These are phyloP conservation scores for Arthroderma sp. DNA, from an alignment of 2,329 filamentous ascomycete species.

Conservation along the genomic window DNA sequence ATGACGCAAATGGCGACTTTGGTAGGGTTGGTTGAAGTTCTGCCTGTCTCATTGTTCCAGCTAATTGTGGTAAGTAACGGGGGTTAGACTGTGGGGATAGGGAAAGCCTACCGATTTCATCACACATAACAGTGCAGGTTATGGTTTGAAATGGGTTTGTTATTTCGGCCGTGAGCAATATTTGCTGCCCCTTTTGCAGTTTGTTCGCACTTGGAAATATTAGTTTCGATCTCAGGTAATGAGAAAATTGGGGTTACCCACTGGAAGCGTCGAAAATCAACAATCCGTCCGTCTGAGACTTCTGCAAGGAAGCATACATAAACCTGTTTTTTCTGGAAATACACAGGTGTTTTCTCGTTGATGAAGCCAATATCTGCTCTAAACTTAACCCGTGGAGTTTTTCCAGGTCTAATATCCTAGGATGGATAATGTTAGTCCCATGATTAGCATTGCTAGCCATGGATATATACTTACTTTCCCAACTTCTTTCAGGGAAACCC, in stretches of 20 bases:
- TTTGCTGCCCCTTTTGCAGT: slow-evolving; percentile 48
- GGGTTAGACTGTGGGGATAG: slow-evolving; percentile 7
- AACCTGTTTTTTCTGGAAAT: slow-evolving; percentile 53
- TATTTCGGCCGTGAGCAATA: slow-evolving; percentile 49
- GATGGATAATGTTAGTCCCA: neutral
- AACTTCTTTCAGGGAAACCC: slow-evolving; percentile 42
- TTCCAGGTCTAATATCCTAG: slow-evolving; percentile 26
- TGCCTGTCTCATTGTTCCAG: slow-evolving; percentile 45
- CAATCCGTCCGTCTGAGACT: slow-evolving; percentile 53
- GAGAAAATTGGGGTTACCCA: slow-evolving; percentile 19
- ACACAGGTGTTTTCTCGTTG: slow-evolving; percentile 50
- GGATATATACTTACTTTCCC: slow-evolving; percentile 31
- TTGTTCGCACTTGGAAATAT: slow-evolving; percentile 45
- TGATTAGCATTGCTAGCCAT: neutral
- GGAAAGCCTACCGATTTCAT: slow-evolving; percentile 57
- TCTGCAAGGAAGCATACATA: slow-evolving; percentile 65
- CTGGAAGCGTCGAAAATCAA: slow-evolving; percentile 56
- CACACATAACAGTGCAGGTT: slow-evolving; percentile 63
- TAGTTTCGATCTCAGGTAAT: slow-evolving; percentile 13
- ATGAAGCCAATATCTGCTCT: slow-evolving; percentile 57
- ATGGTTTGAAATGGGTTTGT: slow-evolving; percentile 46
- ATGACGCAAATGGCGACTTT: slow-evolving; percentile 32
- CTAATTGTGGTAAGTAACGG: slow-evolving; percentile 24
- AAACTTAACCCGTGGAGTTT: slow-evolving; percentile 47
- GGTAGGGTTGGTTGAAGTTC: slow-evolving; percentile 41